Evolutionary conservation across 1,284 basidiomycete species (phyloP).

Genomic region (Pterulicium gracile): DNA sequence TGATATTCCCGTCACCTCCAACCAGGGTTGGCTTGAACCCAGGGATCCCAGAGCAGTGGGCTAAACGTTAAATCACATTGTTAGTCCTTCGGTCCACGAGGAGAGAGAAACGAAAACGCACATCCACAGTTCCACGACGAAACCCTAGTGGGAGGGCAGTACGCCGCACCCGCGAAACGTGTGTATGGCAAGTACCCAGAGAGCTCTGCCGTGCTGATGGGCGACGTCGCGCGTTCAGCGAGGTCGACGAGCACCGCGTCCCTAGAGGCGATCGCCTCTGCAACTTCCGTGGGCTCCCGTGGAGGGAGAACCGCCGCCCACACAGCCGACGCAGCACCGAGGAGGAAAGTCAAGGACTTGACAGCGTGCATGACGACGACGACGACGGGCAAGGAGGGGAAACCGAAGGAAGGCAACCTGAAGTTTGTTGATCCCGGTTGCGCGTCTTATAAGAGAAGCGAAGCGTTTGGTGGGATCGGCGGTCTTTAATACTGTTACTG

Average conservation of each 20-base stretch:
- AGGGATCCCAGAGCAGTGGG: constrained; percentile 30
- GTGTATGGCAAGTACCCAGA: constrained; percentile 25
- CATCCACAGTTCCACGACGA: constrained; percentile 29
- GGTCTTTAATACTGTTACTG: too few relatives aligned
- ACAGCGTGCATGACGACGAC: too few relatives aligned
- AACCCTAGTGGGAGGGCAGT: constrained; percentile 22
- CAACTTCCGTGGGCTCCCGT: too few relatives aligned
- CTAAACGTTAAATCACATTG: too few relatives aligned
- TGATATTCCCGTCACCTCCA: constrained; percentile 33
- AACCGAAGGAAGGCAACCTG: too few relatives aligned
- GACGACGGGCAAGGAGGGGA: too few relatives aligned
- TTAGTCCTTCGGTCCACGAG: too few relatives aligned
- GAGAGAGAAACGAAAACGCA: constrained; percentile 11
- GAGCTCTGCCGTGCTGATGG: constrained; percentile 20
- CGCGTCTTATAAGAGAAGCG: too few relatives aligned
- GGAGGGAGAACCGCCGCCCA: not conserved
- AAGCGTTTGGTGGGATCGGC: too few relatives aligned
- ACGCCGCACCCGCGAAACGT: constrained; percentile 32
- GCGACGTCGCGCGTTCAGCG: constrained; percentile 11
- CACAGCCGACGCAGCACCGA: not conserved
- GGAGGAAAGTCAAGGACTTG: too few relatives aligned
- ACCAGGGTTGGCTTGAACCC: constrained; percentile 32
- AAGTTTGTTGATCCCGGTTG: too few relatives aligned
- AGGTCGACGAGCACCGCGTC: not conserved
- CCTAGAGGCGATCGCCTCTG: too few relatives aligned